phyloP scores from a whole-genome alignment of 306 rosid genomes.

The Mimosa bimucronata region DNA sequence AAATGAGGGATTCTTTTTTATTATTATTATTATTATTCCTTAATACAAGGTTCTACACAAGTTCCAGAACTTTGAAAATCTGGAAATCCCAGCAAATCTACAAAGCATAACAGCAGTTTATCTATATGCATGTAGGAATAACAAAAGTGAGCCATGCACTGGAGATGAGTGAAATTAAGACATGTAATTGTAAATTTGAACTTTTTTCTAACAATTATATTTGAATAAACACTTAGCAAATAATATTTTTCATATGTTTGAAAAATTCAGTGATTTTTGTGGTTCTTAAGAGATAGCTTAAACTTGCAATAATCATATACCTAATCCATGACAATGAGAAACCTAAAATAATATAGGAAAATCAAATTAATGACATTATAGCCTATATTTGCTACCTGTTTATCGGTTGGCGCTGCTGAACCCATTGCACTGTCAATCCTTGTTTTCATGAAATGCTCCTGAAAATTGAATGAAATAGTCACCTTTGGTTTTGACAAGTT shows the following conservation, averaged over 20 bases:
- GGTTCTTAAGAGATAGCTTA: neutral
- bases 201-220: neutral
- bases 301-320: neutral
- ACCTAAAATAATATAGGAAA: neutral
- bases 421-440: constrained; percentile 91
- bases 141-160: neutral
- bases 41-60: neutral
- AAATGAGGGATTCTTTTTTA: neutral
- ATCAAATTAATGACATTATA: constrained; percentile 12
- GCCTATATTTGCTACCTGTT: constrained; percentile 62
- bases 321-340: constrained; percentile 8
- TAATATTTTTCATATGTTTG: neutral
- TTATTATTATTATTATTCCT: no score
- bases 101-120: neutral
- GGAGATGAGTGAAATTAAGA: neutral
- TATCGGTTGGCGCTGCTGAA: constrained; percentile 69
- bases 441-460: constrained; percentile 87
- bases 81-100: neutral
- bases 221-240: constrained; percentile 1
- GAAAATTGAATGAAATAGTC: constrained; percentile 39
- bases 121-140: neutral
- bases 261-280: constrained; percentile 11
- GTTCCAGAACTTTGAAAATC: neutral
- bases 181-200: neutral
- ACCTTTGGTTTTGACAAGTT: neutral